These are phyloP conservation scores for Alternaria longipes DNA, from an alignment of 2,329 filamentous ascomycete genomes.

Conservation along the genomic window DNA sequence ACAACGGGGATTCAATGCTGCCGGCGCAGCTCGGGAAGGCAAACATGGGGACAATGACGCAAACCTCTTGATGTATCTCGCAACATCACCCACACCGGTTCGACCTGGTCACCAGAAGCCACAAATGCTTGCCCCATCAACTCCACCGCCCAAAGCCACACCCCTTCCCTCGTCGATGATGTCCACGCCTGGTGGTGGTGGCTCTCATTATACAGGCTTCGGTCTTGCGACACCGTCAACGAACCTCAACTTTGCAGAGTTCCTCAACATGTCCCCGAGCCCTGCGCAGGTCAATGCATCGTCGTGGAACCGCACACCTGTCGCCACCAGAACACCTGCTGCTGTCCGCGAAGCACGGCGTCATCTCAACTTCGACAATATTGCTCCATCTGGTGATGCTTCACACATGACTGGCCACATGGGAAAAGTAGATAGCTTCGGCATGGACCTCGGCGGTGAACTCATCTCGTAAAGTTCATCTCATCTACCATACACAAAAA, in stretches of 20 bases:
- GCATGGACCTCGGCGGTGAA: slow-evolving; percentile 73
- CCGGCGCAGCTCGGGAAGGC: slow-evolving; percentile 54
- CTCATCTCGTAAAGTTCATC: slow-evolving; percentile 58
- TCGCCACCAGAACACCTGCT: slow-evolving; percentile 72
- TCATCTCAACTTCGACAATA: slow-evolving; percentile 82
- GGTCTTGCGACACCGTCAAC: slow-evolving; percentile 80
- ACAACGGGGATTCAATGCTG: slow-evolving; percentile 50
- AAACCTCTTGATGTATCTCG: slow-evolving; percentile 86
- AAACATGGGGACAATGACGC: slow-evolving; percentile 81
- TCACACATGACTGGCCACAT: slow-evolving; percentile 50
- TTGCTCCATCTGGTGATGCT: slow-evolving; percentile 65
- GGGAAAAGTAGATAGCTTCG: slow-evolving; percentile 63
- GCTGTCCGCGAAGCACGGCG: slow-evolving; percentile 74
- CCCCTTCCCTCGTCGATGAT: slow-evolving; percentile 85
- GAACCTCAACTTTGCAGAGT: slow-evolving; percentile 93
- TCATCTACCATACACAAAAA: slow-evolving; percentile 19
- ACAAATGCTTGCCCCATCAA: slow-evolving; percentile 62
- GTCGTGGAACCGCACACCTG: slow-evolving; percentile 75
- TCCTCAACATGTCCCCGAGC: slow-evolving; percentile 96
- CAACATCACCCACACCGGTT: slow-evolving; percentile 88
- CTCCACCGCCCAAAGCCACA: slow-evolving; percentile 62
- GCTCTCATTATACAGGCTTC: slow-evolving; percentile 64
- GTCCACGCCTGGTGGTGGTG: slow-evolving; percentile 79
- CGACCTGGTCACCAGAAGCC: slow-evolving; percentile 59
- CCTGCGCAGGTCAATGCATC: slow-evolving; percentile 78